phyloP scores from a whole-genome alignment of 176 grass and related monocot genomes.

The Chloris gayana region DNA sequence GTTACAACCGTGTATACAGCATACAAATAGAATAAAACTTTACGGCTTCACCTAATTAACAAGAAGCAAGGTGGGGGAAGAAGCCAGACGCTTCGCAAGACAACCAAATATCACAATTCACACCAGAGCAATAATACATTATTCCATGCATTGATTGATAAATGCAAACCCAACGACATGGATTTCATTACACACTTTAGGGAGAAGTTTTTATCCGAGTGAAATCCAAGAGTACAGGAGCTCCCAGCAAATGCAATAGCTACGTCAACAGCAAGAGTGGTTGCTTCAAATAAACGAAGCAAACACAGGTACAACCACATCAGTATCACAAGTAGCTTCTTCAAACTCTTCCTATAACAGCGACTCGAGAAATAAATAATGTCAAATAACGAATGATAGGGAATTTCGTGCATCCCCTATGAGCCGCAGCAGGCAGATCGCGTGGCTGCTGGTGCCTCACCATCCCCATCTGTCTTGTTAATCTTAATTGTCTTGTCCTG shows the following conservation, averaged over 20 bases:
- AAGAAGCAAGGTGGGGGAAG: conserved; percentile 52
- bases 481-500: conserved; percentile 92
- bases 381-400: conserved; percentile 58
- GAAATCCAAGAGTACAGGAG: conserved; percentile 58
- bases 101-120: background rate
- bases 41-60: no score
- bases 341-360: conserved; percentile 71
- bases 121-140: conserved; percentile 7
- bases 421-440: conserved; percentile 87
- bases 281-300: conserved; percentile 81
- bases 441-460: conserved; percentile 36
- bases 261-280: conserved; percentile 64
- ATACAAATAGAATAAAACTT: background rate
- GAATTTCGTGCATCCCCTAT: conserved; percentile 25
- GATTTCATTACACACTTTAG: conserved; percentile 57
- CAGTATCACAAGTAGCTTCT: conserved; percentile 62
- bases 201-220: conserved; percentile 27
- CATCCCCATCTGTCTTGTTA: conserved; percentile 56
- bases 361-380: conserved; percentile 59
- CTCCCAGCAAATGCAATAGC: conserved; percentile 60
- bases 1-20: background rate
- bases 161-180: conserved; percentile 52
- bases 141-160: conserved; percentile 47
- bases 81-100: no score
- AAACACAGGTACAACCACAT: conserved; percentile 62